phyloP scores from a whole-genome alignment of 2,329 filamentous ascomycete species.

The Fusarium robinianum region DNA sequence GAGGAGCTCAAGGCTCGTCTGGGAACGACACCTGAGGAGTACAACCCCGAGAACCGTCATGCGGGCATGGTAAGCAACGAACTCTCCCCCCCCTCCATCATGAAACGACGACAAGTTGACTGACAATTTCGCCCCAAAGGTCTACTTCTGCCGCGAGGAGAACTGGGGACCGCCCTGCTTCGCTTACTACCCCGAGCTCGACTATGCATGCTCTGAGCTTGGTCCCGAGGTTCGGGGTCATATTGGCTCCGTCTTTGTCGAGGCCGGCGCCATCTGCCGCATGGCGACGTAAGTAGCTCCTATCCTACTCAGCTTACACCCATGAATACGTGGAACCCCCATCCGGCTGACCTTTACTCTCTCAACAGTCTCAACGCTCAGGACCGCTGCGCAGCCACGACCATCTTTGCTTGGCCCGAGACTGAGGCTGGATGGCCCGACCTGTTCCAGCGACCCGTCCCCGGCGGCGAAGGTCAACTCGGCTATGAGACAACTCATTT shows the following conservation, averaged over 20 bases:
- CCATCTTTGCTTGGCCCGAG: constrained; percentile 36
- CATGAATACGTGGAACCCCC: no score
- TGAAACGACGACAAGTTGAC: no score
- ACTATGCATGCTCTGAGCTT: constrained; percentile 33
- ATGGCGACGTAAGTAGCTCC: constrained; percentile 24
- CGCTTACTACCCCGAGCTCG: constrained; percentile 28
- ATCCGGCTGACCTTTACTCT: no score
- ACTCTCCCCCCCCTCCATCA: no score
- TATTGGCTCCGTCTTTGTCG: constrained; percentile 34
- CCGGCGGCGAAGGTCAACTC: constrained; percentile 18
- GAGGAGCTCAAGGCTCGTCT: constrained; percentile 30
- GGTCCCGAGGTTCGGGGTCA: constrained; percentile 25
- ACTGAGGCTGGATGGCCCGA: constrained; percentile 29
- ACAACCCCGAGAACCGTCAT: constrained; percentile 17
- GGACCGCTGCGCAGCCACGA: constrained; percentile 18
- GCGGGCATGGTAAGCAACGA: constrained; percentile 23
- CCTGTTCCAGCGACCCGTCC: constrained; percentile 22
- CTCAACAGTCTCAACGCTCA: constrained; percentile 15
- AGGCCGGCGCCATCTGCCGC: constrained; percentile 33
- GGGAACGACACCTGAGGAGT: constrained; percentile 25
- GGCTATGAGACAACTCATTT: constrained; percentile 33
- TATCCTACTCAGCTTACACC: no score
- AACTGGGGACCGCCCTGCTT: constrained; percentile 36
- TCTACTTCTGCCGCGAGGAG: constrained; percentile 36
- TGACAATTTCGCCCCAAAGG: no score